Evolutionary conservation across 345 rosid species (phyloP).

Genomic region (Populus pruinosa): DNA sequence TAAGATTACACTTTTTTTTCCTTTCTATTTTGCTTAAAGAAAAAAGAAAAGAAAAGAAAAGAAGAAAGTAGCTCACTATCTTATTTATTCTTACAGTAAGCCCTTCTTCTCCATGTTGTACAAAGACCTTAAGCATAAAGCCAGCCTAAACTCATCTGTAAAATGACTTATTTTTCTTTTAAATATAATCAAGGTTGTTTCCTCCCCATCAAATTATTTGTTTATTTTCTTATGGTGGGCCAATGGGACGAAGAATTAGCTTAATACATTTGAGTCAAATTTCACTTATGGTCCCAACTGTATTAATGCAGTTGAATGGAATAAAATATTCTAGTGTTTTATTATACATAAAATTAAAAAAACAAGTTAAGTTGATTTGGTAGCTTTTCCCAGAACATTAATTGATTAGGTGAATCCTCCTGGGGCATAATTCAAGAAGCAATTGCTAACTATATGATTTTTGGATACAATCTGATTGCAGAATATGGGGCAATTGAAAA

Average conservation of each 20-base stretch:
- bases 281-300: not conserved
- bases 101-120: conserved; percentile 16
- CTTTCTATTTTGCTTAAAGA: not conserved
- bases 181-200: not conserved
- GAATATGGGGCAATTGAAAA: conserved; percentile 57
- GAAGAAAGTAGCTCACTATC: conserved; percentile 31
- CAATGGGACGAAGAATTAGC: not conserved
- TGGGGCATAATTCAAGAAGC: not conserved
- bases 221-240: conserved; percentile 5
- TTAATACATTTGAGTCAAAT: conserved; percentile 11
- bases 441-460: conserved; percentile 13
- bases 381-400: not conserved
- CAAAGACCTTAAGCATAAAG: conserved; percentile 16
- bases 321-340: not conserved
- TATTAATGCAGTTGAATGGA: conserved; percentile 14
- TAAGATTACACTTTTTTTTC: conserved; percentile 29
- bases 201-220: not conserved
- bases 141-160: conserved; percentile 5
- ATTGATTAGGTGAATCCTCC: conserved; percentile 2
- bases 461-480: conserved; percentile 31
- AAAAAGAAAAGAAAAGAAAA: not conserved
- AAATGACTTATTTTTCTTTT: conserved; percentile 7
- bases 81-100: conserved; percentile 30
- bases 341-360: not conserved
- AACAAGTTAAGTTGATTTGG: not conserved